A percentile compares a stretch with the other conserved stretches of the same genome.
Conservation (phyloP, 2,329 filamentous ascomycete genomes). For the Fonsecaea nubica region DNA sequence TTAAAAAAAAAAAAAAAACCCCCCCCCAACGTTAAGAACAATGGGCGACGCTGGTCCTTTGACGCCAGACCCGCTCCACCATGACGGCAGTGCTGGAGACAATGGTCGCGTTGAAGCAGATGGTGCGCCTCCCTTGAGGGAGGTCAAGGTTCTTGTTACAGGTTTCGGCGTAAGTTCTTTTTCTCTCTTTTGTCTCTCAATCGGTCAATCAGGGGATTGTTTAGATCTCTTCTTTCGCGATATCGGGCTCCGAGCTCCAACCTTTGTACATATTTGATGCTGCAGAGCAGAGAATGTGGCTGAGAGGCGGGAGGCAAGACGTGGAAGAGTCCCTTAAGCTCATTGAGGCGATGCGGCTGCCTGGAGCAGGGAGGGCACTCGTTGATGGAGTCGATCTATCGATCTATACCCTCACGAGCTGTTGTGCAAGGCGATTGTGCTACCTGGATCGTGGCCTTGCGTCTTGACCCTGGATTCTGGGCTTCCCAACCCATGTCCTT, state of each 20-base stretch:
- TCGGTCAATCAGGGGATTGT: not conserved
- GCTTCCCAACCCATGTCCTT: not conserved
- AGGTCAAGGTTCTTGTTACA: constrained; percentile 57
- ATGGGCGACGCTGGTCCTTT: constrained; percentile 39
- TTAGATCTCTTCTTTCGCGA: not conserved
- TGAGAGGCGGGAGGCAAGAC: too few relatives aligned
- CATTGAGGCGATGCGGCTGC: too few relatives aligned
- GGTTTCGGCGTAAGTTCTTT: constrained; percentile 51
- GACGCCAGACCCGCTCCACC: constrained; percentile 29
- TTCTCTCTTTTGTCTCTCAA: not conserved
- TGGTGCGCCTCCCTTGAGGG: constrained; percentile 40
- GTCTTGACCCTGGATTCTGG: not conserved
- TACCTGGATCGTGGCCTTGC: not conserved
- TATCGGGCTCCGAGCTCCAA: too few relatives aligned
- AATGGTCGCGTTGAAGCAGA: constrained; percentile 9
- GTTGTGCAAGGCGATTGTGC: not conserved
- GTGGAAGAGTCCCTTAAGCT: too few relatives aligned
- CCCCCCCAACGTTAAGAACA: not conserved
- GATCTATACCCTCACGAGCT: not conserved
- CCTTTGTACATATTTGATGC: too few relatives aligned
- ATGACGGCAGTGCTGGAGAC: not conserved
- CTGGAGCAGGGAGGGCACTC: not conserved
- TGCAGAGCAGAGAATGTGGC: too few relatives aligned
- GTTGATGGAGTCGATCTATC: not conserved
- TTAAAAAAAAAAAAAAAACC: not conserved